Evolutionary conservation across 495 filamentous ascomycete species (phyloP).

Genomic region (Xylaria sp.): DNA sequence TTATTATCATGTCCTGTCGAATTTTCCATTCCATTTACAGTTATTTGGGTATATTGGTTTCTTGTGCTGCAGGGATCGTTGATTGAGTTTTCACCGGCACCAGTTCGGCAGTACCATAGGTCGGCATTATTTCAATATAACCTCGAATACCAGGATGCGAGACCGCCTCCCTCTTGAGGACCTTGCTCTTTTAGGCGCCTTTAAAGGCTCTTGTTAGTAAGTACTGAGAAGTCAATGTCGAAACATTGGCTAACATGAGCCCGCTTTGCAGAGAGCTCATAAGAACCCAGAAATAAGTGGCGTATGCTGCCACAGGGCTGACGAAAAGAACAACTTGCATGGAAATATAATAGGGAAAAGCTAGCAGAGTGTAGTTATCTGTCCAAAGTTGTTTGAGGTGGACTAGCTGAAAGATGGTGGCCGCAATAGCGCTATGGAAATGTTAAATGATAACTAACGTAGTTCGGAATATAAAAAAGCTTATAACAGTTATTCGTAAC

Average conservation of each 20-base stretch:
- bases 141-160: too few species aligned
- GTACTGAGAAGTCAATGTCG: slow-evolving; percentile 1
- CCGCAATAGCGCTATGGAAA: slow-evolving; percentile 33
- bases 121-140: too few species aligned
- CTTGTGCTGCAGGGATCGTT: too few species aligned
- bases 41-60: too few species aligned
- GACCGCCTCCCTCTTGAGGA: too few species aligned
- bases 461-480: slow-evolving; percentile 36
- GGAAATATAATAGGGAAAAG: slow-evolving; percentile 37
- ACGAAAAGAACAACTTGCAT: slow-evolving; percentile 37
- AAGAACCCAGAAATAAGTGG: slow-evolving; percentile 41
- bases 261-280: slow-evolving; percentile 38
- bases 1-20: too few species aligned
- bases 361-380: slow-evolving; percentile 32
- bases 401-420: slow-evolving; percentile 33
- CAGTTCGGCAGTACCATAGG: too few species aligned
- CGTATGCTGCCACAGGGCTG: slow-evolving; percentile 35
- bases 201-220: too few species aligned
- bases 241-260: slow-evolving; percentile 33
- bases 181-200: too few species aligned
- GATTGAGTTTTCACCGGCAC: too few species aligned
- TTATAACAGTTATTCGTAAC: slow-evolving; percentile 31
- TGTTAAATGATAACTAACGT: slow-evolving; percentile 31
- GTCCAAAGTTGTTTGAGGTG: slow-evolving; percentile 36
- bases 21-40: too few species aligned